Conservation (phyloP, 2,329 filamentous ascomycete species). For the Chalara sp. region DNA sequence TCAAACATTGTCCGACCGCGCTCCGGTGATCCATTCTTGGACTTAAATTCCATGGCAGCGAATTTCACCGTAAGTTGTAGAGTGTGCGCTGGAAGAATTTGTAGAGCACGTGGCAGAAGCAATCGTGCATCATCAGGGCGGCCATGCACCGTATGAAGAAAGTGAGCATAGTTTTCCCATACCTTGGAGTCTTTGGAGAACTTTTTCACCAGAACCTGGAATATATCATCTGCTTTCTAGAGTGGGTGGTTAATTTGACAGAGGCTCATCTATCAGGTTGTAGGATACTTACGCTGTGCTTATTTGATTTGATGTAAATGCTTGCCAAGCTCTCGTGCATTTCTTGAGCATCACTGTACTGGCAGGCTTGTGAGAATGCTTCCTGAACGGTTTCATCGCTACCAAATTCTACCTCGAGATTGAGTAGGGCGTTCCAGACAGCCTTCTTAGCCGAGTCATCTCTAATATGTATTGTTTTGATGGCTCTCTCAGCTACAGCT, state of each 20-base stretch:
- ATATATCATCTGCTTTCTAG: conserved; percentile 82
- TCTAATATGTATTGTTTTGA: conserved; percentile 83
- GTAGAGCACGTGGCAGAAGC: conserved; percentile 75
- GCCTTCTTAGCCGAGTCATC: conserved; percentile 92
- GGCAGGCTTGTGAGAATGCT: conserved; percentile 85
- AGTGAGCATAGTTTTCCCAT: conserved; percentile 93
- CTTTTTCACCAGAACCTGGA: conserved; percentile 82
- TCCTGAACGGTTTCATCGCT: conserved; percentile 76
- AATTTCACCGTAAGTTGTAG: conserved; percentile 79
- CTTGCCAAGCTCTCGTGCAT: conserved; percentile 84
- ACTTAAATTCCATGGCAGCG: conserved; percentile 85
- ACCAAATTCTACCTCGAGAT: conserved; percentile 87
- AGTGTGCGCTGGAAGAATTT: conserved; percentile 63
- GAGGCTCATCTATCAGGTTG: neutral
- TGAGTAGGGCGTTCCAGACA: conserved; percentile 90
- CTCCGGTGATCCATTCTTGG: conserved; percentile 74
- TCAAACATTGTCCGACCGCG: conserved; percentile 93
- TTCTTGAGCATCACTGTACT: conserved; percentile 88
- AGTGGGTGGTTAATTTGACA: conserved; percentile 10
- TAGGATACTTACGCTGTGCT: conserved; percentile 60
- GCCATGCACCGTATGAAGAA: conserved; percentile 70
- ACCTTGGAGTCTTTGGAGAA: conserved; percentile 72
- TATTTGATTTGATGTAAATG: conserved; percentile 90
- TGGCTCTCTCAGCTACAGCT: conserved; percentile 81
- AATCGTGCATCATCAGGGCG: conserved; percentile 69